Evolutionary conservation across 345 rosid genomes (phyloP).

Genomic region (Eucalyptus curtisii): DNA sequence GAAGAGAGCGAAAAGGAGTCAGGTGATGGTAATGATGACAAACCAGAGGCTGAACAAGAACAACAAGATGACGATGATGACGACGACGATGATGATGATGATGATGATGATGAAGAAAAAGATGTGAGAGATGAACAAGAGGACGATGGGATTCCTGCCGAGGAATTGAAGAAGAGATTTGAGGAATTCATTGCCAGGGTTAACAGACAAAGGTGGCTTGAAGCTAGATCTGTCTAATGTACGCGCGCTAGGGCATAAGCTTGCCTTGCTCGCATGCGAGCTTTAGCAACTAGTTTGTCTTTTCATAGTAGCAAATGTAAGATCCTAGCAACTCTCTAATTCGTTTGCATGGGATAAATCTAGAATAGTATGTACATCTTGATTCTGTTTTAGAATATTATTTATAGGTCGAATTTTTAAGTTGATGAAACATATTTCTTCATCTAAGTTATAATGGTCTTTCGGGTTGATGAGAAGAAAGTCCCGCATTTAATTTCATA

Average conservation of each 20-base stretch:
- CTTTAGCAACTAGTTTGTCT: neutral
- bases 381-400: neutral
- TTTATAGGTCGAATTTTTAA: neutral
- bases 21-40: neutral
- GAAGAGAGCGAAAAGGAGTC: neutral
- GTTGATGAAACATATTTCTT: neutral
- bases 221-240: conserved; percentile 7
- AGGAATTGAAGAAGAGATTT: conserved; percentile 36
- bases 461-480: neutral
- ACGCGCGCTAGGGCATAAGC: neutral
- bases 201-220: conserved; percentile 45
- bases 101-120: neutral
- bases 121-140: neutral
- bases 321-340: neutral
- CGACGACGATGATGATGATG: neutral
- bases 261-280: neutral
- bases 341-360: neutral
- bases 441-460: neutral
- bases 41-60: neutral
- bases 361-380: neutral
- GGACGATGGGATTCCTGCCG: conserved; percentile 12
- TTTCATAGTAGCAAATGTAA: neutral
- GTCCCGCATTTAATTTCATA: neutral
- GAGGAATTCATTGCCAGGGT: conserved; percentile 70
- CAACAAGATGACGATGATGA: neutral